Conservation (phyloP, 805 yeast species). For the Metschnikowia matae region DNA sequence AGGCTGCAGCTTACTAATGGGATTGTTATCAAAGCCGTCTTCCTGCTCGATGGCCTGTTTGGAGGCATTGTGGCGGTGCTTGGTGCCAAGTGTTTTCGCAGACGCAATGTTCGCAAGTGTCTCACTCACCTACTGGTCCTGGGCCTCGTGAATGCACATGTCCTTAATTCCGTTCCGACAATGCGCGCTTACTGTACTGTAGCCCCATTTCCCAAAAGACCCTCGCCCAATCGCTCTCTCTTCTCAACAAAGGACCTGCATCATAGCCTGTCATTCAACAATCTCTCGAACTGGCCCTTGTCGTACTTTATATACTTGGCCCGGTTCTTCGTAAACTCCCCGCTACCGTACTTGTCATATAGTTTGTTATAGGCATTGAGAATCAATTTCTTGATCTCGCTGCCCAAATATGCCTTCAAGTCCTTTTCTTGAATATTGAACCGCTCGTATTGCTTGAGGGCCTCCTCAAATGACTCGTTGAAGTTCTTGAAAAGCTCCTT, state of each 20-base stretch:
- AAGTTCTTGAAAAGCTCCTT: conserved; percentile 83
- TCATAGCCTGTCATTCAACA: conserved; percentile 20
- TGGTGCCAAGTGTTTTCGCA: neutral
- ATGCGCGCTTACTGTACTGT: neutral
- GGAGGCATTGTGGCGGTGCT: neutral
- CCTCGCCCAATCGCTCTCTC: neutral
- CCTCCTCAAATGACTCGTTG: conserved; percentile 77
- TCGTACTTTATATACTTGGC: conserved; percentile 68
- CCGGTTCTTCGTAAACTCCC: conserved; percentile 69
- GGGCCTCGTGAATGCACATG: neutral
- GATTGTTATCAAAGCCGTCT: neutral
- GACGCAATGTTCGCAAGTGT: neutral
- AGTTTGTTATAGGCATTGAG: conserved; percentile 82
- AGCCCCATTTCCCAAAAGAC: neutral
- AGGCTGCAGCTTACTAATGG: too few relatives aligned
- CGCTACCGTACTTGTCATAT: conserved; percentile 66
- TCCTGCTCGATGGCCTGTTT: neutral
- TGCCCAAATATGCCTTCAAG: conserved; percentile 57
- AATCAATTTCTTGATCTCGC: conserved; percentile 70
- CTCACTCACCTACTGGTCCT: too few relatives aligned
- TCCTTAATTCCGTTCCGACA: neutral
- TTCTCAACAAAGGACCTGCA: neutral
- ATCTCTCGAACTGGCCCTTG: conserved; percentile 40
- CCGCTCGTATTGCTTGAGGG: conserved; percentile 60
- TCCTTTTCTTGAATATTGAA: conserved; percentile 64